Conservation (phyloP, 805 yeast genomes). For the Ogataea henricii region DNA sequence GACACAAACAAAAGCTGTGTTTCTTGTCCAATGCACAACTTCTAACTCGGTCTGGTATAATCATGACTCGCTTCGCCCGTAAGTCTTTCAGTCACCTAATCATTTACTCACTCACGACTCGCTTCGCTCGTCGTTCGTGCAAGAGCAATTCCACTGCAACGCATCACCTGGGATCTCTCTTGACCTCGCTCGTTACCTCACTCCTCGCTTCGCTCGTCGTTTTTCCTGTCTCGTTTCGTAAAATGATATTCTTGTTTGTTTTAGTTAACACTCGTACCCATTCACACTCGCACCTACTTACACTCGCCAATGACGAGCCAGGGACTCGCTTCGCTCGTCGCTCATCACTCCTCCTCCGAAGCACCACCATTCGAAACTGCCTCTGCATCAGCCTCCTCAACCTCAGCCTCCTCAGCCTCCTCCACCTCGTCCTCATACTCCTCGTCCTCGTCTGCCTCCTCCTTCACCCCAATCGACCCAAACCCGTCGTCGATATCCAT, state of each 20-base stretch:
- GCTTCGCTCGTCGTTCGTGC: not conserved
- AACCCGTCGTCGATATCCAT: too few relatives aligned
- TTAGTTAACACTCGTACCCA: not conserved
- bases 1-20: too few relatives aligned
- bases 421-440: slow-evolving; percentile 13
- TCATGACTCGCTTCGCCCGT: not conserved
- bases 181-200: too few relatives aligned
- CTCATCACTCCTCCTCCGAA: not conserved
- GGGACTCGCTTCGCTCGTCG: not conserved
- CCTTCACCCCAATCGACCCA: too few relatives aligned
- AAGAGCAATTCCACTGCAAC: too few relatives aligned
- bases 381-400: not conserved
- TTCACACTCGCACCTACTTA: not conserved
- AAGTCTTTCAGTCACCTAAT: too few relatives aligned
- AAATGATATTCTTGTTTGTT: too few relatives aligned
- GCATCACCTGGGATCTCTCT: too few relatives aligned
- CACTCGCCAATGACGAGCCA: not conserved
- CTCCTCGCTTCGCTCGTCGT: too few relatives aligned
- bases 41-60: too few relatives aligned
- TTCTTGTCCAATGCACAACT: too few relatives aligned
- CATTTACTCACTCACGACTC: not conserved
- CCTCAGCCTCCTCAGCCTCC: slow-evolving; percentile 4
- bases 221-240: too few relatives aligned
- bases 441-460: slow-evolving; percentile 2
- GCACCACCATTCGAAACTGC: not conserved